Evolutionary conservation across 2,329 filamentous ascomycete species (phyloP), one percentile per base, ranked within the genome.

Genomic region (Penicillium sp.): DNA sequence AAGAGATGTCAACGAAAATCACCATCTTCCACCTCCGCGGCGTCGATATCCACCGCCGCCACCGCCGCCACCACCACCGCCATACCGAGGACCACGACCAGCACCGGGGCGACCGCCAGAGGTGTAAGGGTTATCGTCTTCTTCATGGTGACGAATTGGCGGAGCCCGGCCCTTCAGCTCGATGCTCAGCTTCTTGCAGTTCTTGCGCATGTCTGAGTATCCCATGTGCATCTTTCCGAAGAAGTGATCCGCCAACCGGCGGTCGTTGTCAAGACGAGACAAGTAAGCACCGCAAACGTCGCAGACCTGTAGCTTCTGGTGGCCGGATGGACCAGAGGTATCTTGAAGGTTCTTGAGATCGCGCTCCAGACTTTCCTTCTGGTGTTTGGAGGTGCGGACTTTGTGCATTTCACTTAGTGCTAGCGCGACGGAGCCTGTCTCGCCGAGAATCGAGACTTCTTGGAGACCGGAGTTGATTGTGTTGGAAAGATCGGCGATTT

Each of bases 191-290:
- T 84, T 80, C 55, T 96, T 92, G 69, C 86, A 92, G 3, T 92
- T 94, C 82, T 94, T 96, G 68, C 94, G 86, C 94, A 99, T 99
- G 78, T 96, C 91, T 17, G 94, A 94, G 73, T 97, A 99, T 0
- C 94, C 94, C 57, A 99, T 79, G 72, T 99, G 94, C 94, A 99
- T 99, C 82, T 99, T 99, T 23, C 94, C 94, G 76, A 97, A 97
- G 73, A 99, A 99, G 75, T 99, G 94, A 73, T 99, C 94, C 21
- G 94, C 94, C 71, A 99, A 76, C 31, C 94, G 84, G 36, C 94
- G 85, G 74, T 99, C 94, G 72, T 99, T 99, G 73, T 99, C 94
- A 33, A 99, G 83, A 23, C 94, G 81, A 61, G 88, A 92, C 38
- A 99, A 83, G 74, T 97, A 99, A 6, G 94, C 94, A 61, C 94